These are phyloP conservation scores for Xylogone sp. DNA, from an alignment of 2,329 filamentous ascomycete genomes.

Conservation along the genomic window DNA sequence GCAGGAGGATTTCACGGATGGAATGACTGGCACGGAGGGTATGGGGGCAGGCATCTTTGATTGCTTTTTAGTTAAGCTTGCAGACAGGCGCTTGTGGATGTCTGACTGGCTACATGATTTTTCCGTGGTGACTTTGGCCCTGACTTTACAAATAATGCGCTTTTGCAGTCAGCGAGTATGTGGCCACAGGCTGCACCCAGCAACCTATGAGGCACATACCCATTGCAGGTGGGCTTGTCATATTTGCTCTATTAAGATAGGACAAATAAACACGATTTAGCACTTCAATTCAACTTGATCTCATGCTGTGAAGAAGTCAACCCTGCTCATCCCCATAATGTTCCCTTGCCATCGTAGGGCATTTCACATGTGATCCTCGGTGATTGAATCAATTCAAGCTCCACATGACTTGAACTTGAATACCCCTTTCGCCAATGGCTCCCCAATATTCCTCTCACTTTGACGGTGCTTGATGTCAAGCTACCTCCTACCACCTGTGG, in stretches of 20 bases:
- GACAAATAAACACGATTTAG: slow-evolving; percentile 16
- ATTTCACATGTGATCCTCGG: no score
- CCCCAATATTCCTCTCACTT: no score
- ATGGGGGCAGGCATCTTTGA: slow-evolving; percentile 2
- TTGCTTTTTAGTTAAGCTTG: slow-evolving; percentile 2
- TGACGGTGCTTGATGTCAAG: no score
- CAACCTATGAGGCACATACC: neutral
- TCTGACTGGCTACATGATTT: slow-evolving; percentile 1
- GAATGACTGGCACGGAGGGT: no score
- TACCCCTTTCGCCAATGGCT: no score
- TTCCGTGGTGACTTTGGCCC: slow-evolving; percentile 2
- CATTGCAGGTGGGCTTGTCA: slow-evolving; percentile 6
- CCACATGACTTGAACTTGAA: no score
- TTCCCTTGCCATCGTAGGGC: no score
- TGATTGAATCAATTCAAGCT: no score
- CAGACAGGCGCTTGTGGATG: slow-evolving; percentile 5
- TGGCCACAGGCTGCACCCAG: slow-evolving; percentile 7
- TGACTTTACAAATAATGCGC: slow-evolving; percentile 1
- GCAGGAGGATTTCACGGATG: neutral
- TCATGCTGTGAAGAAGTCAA: no score
- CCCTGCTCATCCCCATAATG: no score
- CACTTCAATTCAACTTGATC: no score
- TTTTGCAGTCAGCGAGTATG: slow-evolving; percentile 10
- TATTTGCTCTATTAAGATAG: slow-evolving; percentile 14
- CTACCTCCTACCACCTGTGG: no score